These are phyloP conservation scores for Phytophthora pseudosyringae DNA, from an alignment of 352 stramenopile species.

Conservation along the genomic window DNA sequence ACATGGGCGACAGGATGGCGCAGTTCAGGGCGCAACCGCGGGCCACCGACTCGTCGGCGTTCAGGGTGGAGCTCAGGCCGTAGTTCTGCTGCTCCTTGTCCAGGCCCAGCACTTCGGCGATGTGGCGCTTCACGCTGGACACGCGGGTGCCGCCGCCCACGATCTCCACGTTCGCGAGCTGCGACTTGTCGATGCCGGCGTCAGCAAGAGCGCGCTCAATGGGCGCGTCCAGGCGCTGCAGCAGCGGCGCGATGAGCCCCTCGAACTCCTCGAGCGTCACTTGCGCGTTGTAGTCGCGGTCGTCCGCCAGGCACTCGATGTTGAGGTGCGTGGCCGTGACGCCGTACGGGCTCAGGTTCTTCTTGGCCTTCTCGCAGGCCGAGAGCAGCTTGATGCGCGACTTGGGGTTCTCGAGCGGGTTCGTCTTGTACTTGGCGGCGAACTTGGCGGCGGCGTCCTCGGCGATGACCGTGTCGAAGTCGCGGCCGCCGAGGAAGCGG, in stretches of 20 bases:
- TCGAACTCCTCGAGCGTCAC: constrained; percentile 97
- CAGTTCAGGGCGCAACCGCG: constrained; percentile 97
- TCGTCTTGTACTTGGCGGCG: constrained; percentile 95
- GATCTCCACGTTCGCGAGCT: constrained; percentile 96
- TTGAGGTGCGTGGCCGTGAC: constrained; percentile 97
- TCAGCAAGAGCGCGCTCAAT: constrained; percentile 88
- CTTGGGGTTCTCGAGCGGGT: constrained; percentile 93
- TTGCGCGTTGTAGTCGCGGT: constrained; percentile 96
- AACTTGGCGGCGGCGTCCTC: constrained; percentile 96
- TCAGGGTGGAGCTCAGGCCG: constrained; percentile 98
- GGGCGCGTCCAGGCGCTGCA: constrained; percentile 83
- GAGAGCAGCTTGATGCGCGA: constrained; percentile 97
- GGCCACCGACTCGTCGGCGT: constrained; percentile 98
- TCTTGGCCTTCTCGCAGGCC: constrained; percentile 99
- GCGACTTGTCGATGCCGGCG: constrained; percentile 89
- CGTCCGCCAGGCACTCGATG: constrained; percentile 98
- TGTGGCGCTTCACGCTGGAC: constrained; percentile 94
- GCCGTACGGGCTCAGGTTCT: constrained; percentile 97
- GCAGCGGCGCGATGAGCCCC: constrained; percentile 89
- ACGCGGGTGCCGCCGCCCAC: constrained; percentile 96
- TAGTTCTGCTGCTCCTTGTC: constrained; percentile 96
- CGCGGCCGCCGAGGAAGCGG: constrained; percentile 94
- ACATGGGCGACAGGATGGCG: constrained; percentile 98
- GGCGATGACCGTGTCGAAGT: constrained; percentile 97
- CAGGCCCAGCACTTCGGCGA: constrained; percentile 92